phyloP scores from a whole-genome alignment of 495 filamentous ascomycete genomes.

The Aspergillus nanangensis region DNA sequence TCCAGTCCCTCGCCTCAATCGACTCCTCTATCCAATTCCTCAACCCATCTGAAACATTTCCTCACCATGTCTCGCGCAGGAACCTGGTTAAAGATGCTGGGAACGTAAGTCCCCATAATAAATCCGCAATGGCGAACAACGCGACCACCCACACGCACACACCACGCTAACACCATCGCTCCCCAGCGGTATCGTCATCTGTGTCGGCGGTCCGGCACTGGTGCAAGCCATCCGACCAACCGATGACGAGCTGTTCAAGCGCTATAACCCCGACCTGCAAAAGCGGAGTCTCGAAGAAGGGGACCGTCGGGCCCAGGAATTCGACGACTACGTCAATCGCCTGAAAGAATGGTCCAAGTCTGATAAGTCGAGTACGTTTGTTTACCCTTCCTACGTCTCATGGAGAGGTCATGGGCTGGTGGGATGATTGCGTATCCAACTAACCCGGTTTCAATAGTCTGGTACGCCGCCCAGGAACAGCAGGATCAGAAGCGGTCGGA shows the following conservation, averaged over 20 bases:
- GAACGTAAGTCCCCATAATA: slow-evolving; percentile 34
- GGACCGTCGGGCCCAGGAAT: slow-evolving; percentile 70
- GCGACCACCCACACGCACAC: not conserved
- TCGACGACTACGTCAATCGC: slow-evolving; percentile 77
- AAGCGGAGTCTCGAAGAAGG: slow-evolving; percentile 74
- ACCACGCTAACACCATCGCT: slow-evolving; percentile 7
- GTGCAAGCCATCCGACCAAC: slow-evolving; percentile 77
- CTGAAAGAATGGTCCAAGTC: slow-evolving; percentile 89
- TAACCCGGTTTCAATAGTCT: too few relatives aligned
- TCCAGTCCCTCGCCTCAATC: not conserved
- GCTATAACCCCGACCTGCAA: slow-evolving; percentile 90
- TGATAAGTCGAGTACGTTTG: slow-evolving; percentile 69
- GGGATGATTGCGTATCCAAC: not conserved
- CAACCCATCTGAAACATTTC: not conserved
- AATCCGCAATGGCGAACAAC: not conserved
- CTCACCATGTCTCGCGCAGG: slow-evolving; percentile 46
- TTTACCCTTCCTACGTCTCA: not conserved
- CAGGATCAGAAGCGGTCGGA: slow-evolving; percentile 42
- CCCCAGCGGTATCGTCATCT: slow-evolving; percentile 59
- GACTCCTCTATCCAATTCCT: not conserved
- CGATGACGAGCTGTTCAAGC: slow-evolving; percentile 88
- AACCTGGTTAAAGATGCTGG: slow-evolving; percentile 53
- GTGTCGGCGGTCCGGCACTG: slow-evolving; percentile 80
- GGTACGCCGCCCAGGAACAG: slow-evolving; percentile 66
- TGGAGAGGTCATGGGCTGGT: not conserved